Percentiles rank a stretch among this genome's conserved stretches.
Evolutionary conservation across 2,329 filamentous ascomycete genomes (phyloP).

Genomic region (Aureobasidium musti): DNA sequence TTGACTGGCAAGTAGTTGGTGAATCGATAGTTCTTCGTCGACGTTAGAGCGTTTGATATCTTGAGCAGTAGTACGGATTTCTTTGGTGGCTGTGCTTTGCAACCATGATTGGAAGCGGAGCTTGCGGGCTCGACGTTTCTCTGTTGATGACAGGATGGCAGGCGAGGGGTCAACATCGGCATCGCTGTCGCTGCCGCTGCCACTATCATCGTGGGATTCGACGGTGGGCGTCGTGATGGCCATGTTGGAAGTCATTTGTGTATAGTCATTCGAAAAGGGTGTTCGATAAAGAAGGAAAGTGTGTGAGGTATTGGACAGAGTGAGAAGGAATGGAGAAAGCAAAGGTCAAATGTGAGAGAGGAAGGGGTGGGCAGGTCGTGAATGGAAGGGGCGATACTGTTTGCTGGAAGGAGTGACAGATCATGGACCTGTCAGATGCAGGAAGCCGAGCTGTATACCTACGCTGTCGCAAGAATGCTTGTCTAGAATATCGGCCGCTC

Average conservation of each 20-base stretch:
- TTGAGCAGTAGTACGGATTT: constrained; percentile 46
- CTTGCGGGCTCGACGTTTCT: constrained; percentile 48
- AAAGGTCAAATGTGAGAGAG: not conserved
- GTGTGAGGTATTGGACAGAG: not conserved
- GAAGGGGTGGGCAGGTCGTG: not conserved
- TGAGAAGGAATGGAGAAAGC: not conserved
- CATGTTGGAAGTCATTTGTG: not conserved
- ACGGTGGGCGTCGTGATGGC: not conserved
- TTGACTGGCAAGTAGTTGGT: constrained; percentile 56
- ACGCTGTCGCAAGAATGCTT: not conserved
- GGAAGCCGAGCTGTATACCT: constrained; percentile 11
- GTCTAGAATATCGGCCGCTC: not conserved
- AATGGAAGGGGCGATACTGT: not conserved
- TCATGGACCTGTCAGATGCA: constrained; percentile 12
- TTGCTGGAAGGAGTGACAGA: not conserved
- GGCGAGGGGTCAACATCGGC: not conserved
- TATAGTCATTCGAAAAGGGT: not conserved
- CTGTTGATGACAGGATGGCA: constrained; percentile 24
- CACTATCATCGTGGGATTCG: constrained; percentile 8
- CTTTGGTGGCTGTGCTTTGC: constrained; percentile 48
- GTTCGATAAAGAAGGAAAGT: not conserved
- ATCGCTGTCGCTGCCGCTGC: constrained; percentile 25
- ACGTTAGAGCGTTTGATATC: constrained; percentile 42
- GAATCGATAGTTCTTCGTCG: constrained; percentile 55
- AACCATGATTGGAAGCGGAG: constrained; percentile 48